Evolutionary conservation across 2,329 filamentous ascomycete species (phyloP), one percentile per base, ranked within the genome.

Genomic region (Epichloe festucae): DNA sequence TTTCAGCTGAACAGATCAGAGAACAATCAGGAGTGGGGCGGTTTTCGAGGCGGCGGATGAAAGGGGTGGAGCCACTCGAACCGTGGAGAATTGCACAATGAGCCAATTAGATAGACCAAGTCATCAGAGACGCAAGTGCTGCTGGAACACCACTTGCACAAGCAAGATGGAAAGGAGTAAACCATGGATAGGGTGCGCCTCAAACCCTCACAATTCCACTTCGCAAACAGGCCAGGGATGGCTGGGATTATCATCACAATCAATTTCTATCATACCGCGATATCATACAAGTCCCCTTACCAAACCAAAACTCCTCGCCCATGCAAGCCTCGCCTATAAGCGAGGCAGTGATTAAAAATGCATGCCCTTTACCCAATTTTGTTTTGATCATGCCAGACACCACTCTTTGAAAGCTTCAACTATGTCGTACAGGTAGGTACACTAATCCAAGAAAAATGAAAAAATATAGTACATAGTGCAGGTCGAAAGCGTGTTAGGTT

Each of bases 401-500:
- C 19, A 17, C 35, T 35, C 40, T 38, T 5, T 40, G 23, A 27
- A 27, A 27, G 2, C 45, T 23, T 45, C 34, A 10, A 47, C 42
- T 38, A 42, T 15, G 44, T 43, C 14, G 19, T 50, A 53, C 43
- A 50, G 14, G 27, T 39, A 51, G 14, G 27, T 39, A 51, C 43
- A 43, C n/a, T 50, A 47, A 19, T 36, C 48, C 47, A 47, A 51
- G 36, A 53, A 51, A 36, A 53, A 49, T 19, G 14, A 23, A 52
- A 3, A 21, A 41, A 14, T 41, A 42, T 21, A 12, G 15, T 8
- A 39, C 21, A 27, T 6, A 27, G 10, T 39, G 34, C 27, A 34
- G 19, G 23, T 21, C 17, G 35, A 34, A 48, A 31, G 31, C 31
- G 10, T 31, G 31, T 31, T 4, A 31, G 31, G 31, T 31, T 4